phyloP scores from a whole-genome alignment of 768 basidiomycete species.

The Panellus pusillus region DNA sequence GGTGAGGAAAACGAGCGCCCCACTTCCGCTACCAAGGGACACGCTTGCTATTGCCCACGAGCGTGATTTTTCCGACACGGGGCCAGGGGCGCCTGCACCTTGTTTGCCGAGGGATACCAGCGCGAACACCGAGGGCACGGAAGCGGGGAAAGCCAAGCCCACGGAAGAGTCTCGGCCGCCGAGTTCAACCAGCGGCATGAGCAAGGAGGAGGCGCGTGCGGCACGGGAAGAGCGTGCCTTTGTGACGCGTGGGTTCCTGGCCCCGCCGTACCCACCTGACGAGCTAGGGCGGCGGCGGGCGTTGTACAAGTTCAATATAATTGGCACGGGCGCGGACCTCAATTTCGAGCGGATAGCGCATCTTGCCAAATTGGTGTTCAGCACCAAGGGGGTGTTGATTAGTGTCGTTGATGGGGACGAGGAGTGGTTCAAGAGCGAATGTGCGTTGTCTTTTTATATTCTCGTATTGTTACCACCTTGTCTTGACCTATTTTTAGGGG shows the following conservation, averaged over 20 bases:
- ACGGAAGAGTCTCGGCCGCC: too few species aligned
- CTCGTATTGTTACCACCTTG: too few species aligned
- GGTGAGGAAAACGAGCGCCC: conserved; percentile 49
- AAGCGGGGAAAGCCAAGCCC: too few species aligned
- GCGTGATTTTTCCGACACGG: conserved; percentile 13
- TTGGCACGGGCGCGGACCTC: conserved; percentile 80
- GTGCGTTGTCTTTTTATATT: conserved; percentile 47
- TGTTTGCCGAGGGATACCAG: too few species aligned
- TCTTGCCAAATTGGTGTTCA: conserved; percentile 90
- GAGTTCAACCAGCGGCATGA: conserved; percentile 15
- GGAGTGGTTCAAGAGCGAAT: conserved; percentile 92
- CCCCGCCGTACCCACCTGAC: conserved; percentile 81
- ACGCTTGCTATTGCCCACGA: neutral
- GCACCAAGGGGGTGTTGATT: conserved; percentile 81
- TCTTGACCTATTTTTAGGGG: conserved; percentile 39
- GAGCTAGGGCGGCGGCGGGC: conserved; percentile 82
- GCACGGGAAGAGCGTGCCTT: conserved; percentile 72
- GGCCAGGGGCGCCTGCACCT: too few species aligned
- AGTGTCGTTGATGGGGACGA: conserved; percentile 82
- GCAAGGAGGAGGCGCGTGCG: conserved; percentile 43
- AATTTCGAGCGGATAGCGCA: conserved; percentile 96
- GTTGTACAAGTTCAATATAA: conserved; percentile 88
- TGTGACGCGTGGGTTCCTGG: conserved; percentile 63
- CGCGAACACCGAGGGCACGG: too few species aligned
- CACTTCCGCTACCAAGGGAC: conserved; percentile 31